phyloP scores from a whole-genome alignment of 2,329 filamentous ascomycete genomes.

The Cercospora sp. region DNA sequence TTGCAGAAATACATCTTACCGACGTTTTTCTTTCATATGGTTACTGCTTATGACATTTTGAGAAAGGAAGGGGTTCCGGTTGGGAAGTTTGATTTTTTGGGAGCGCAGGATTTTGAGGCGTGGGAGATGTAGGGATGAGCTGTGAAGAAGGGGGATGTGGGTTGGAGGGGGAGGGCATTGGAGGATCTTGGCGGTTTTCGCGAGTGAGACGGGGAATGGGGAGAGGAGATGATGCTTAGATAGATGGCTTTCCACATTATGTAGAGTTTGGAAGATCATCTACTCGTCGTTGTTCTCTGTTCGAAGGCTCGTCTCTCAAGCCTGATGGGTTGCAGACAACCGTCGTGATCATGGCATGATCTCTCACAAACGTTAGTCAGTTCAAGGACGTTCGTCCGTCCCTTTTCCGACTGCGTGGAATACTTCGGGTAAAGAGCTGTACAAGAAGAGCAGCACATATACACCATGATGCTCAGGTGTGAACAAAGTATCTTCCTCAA shows the following conservation, averaged over 20 bases:
- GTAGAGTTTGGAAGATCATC: not conserved
- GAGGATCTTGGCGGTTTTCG: no score
- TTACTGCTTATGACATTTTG: slow-evolving; percentile 61
- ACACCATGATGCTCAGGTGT: not conserved
- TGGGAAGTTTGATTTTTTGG: slow-evolving; percentile 61
- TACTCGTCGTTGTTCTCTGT: not conserved
- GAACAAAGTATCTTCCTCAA: not conserved
- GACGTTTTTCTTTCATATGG: slow-evolving; percentile 66
- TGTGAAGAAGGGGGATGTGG: not conserved
- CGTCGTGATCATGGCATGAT: not conserved
- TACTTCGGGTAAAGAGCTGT: not conserved
- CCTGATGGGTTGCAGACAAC: not conserved
- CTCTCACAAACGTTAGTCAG: not conserved
- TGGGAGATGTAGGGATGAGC: not conserved
- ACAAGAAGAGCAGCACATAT: not conserved
- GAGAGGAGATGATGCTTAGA: not conserved
- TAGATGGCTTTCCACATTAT: not conserved
- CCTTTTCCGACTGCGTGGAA: not conserved
- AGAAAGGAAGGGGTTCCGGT: slow-evolving; percentile 62
- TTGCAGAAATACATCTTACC: slow-evolving; percentile 54
- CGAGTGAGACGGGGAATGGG: not conserved
- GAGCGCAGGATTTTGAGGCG: slow-evolving; percentile 27
- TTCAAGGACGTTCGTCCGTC: not conserved
- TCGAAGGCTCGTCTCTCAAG: not conserved
- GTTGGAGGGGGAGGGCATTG: not conserved